Conservation (phyloP, 2,329 filamentous ascomycete genomes). For the Alternaria rosae region DNA sequence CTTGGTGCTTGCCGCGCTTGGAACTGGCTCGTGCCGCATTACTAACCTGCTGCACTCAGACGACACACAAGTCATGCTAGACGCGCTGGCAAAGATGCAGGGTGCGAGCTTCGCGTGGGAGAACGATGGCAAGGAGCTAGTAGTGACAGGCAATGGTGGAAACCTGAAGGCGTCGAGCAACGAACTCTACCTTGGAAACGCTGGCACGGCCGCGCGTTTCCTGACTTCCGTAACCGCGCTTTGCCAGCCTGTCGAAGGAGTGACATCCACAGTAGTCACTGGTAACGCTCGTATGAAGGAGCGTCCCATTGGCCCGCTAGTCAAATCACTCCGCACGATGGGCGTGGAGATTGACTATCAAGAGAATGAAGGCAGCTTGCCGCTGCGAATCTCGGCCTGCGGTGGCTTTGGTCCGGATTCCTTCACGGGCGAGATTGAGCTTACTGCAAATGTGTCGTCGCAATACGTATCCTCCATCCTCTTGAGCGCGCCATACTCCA, state of each 20-base stretch:
- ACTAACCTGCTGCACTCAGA: slow-evolving; percentile 95
- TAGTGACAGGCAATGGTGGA: slow-evolving; percentile 91
- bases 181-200: slow-evolving; percentile 92
- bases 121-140: slow-evolving; percentile 87
- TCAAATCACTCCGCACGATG: slow-evolving; percentile 86
- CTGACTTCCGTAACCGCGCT: slow-evolving; percentile 90
- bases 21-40: slow-evolving; percentile 83
- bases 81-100: slow-evolving; percentile 82
- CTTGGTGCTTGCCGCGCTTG: slow-evolving; percentile 89
- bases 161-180: slow-evolving; percentile 76
- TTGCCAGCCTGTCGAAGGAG: slow-evolving; percentile 69
- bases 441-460: slow-evolving; percentile 96
- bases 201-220: slow-evolving; percentile 94
- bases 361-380: slow-evolving; percentile 82
- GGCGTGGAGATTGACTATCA: slow-evolving; percentile 88
- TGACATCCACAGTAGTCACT: slow-evolving; percentile 79
- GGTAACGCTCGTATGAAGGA: slow-evolving; percentile 97
- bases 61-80: slow-evolving; percentile 96
- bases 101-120: slow-evolving; percentile 94
- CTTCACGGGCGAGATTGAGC: slow-evolving; percentile 78
- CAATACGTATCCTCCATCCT: slow-evolving; percentile 97
- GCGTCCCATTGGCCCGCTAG: slow-evolving; percentile 89
- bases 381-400: slow-evolving; percentile 77
- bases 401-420: slow-evolving; percentile 69
- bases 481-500: slow-evolving; percentile 97